Base-by-base conservation (phyloP, 768 basidiomycete genomes). In the Russula earlei region DNA sequence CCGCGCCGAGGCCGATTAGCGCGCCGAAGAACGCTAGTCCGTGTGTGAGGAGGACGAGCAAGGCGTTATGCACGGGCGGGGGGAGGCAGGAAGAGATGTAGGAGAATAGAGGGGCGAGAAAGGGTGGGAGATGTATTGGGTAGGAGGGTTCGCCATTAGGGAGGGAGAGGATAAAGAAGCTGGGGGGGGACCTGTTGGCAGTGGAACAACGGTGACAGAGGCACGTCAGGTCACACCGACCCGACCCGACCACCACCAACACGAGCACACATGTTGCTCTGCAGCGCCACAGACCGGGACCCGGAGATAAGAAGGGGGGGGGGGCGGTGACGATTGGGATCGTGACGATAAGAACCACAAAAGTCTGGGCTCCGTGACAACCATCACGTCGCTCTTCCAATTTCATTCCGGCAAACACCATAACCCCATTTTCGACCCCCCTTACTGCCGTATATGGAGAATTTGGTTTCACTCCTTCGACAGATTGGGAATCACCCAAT, bases 41-140 rank as follows among this genome's bases (percentile, higher is more conserved):
- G 62, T 85, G 75, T 2, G 82, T 77, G 41, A 84, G 59, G 50
- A 82, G 62, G 11, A 72, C 74, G 51, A 79, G 63, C 48, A 82
- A 59, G 27, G 83, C 65, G 15, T 72, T 72, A 66, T 79, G 84
- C 11, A 83, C 63, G 6, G 80, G 77, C 6, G 74, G 67, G 10
- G 87, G 85, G 1, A 89, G 72, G 41, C 64, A 69, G 9, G 77
- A 76, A 20, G 75, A 69, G 24, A 88, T 69, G 64, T 75, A 82
- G 6, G 75, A 66, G 37, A 89, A 73, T 2, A 82, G 33, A 15
- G 78, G 77, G 56, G 78, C 76, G 54, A 87, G 66, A 50, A 82
- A 66, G 22, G 68, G 71, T n/a, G 78, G 78, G 25, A 82, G 64
- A 20, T 68, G 67, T 24, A 68, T 42, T 52, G 36, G 9, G 17